These are phyloP conservation scores for Colletotrichum sp. DNA, from an alignment of 2,329 filamentous ascomycete species.

Conservation along the genomic window DNA sequence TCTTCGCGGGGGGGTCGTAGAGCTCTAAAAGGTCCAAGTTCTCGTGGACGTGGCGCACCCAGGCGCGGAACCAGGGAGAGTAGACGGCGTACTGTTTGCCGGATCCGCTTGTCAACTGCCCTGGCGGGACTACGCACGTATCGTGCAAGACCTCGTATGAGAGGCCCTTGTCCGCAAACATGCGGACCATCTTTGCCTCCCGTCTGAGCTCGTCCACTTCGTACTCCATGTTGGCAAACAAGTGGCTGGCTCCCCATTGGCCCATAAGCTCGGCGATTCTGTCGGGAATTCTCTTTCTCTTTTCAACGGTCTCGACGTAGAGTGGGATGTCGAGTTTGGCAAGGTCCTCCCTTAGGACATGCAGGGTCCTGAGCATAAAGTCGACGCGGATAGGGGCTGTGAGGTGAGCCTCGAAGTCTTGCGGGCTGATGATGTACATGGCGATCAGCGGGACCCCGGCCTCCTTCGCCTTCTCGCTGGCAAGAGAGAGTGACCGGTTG, in stretches of 20 bases:
- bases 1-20: slow-evolving; percentile 52
- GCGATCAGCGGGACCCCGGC: slow-evolving; percentile 75
- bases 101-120: slow-evolving; percentile 66
- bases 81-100: slow-evolving; percentile 88
- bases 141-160: slow-evolving; percentile 78
- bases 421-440: slow-evolving; percentile 80
- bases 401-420: slow-evolving; percentile 85
- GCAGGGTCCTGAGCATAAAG: slow-evolving; percentile 77
- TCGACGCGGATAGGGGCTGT: slow-evolving; percentile 77
- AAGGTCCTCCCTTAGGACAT: slow-evolving; percentile 69
- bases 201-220: slow-evolving; percentile 88
- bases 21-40: slow-evolving; percentile 71
- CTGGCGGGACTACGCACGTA: slow-evolving; percentile 82
- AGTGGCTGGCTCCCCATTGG: slow-evolving; percentile 75
- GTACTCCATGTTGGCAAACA: slow-evolving; percentile 88
- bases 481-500: slow-evolving; percentile 73
- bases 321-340: slow-evolving; percentile 77
- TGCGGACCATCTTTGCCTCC: slow-evolving; percentile 70
- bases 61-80: slow-evolving; percentile 79
- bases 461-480: slow-evolving; percentile 68
- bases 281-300: slow-evolving; percentile 64
- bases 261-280: slow-evolving; percentile 70
- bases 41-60: slow-evolving; percentile 75
- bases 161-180: slow-evolving; percentile 67
- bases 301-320: slow-evolving; percentile 73